These are phyloP conservation scores for Cyberlindnera sargentensis DNA, from an alignment of 805 yeast genomes.

Conservation along the genomic window DNA sequence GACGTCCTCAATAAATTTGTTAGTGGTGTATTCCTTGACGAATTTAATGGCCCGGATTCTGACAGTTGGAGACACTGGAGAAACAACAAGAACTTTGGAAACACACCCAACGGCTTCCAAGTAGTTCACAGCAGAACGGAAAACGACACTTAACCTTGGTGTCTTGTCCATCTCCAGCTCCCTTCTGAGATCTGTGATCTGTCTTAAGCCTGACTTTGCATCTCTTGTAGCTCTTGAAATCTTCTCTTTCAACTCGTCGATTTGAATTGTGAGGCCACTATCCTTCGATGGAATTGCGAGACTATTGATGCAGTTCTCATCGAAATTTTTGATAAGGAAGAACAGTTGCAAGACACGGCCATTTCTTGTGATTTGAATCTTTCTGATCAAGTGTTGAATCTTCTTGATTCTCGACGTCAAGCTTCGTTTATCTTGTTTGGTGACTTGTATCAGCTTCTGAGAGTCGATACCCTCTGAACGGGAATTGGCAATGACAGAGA, in stretches of 20 bases:
- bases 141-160: constrained; percentile 36
- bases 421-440: constrained; percentile 69
- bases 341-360: constrained; percentile 50
- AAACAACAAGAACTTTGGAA: constrained; percentile 44
- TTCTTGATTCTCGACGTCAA: constrained; percentile 54
- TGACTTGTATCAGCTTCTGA: constrained; percentile 43
- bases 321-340: constrained; percentile 40
- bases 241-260: constrained; percentile 23
- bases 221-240: constrained; percentile 44
- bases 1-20: constrained; percentile 23
- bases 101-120: constrained; percentile 39
- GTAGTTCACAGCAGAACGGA: constrained; percentile 39
- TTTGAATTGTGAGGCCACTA: constrained; percentile 22
- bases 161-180: constrained; percentile 47
- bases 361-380: constrained; percentile 30
- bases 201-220: constrained; percentile 56
- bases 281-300: constrained; percentile 12
- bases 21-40: constrained; percentile 32
- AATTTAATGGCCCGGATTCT: constrained; percentile 42
- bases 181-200: constrained; percentile 51
- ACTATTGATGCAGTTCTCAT: constrained; percentile 16
- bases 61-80: constrained; percentile 38
- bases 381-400: constrained; percentile 44
- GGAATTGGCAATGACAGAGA: constrained; percentile 53
- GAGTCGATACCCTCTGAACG: constrained; percentile 55